phyloP scores from a whole-genome alignment of 768 basidiomycete genomes.

The Postia placenta region DNA sequence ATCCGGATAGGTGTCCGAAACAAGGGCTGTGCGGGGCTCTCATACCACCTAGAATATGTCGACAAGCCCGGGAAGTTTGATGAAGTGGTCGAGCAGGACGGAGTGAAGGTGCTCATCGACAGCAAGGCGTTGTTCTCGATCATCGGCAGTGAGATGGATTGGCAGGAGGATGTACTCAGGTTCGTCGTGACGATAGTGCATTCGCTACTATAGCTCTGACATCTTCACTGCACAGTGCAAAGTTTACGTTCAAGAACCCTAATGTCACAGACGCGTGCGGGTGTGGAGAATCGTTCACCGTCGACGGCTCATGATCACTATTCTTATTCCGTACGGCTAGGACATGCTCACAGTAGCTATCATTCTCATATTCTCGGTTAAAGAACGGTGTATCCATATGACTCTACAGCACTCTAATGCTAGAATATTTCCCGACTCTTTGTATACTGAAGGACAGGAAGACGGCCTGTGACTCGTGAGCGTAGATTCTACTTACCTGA shows the following conservation, averaged over 20 bases:
- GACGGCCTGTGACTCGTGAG: no score
- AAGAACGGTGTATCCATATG: background rate
- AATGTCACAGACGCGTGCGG: slow-evolving; percentile 95
- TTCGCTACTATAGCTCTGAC: no score
- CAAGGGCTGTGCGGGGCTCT: slow-evolving; percentile 92
- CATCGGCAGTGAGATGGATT: slow-evolving; percentile 99
- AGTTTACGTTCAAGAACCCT: slow-evolving; percentile 83
- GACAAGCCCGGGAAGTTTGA: slow-evolving; percentile 87
- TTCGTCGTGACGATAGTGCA: slow-evolving; percentile 35
- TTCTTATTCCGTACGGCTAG: background rate
- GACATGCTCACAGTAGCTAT: no score
- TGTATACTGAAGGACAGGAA: no score
- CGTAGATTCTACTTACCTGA: no score
- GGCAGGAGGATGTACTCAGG: slow-evolving; percentile 91
- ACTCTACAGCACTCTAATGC: background rate
- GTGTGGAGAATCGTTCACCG: slow-evolving; percentile 88
- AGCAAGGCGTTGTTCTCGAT: slow-evolving; percentile 96
- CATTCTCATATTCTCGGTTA: no score
- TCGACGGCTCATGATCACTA: slow-evolving; percentile 28
- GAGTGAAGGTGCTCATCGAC: slow-evolving; percentile 90
- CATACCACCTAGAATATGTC: slow-evolving; percentile 94
- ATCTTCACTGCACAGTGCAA: slow-evolving; percentile 42
- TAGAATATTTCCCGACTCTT: background rate
- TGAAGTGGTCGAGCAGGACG: slow-evolving; percentile 95
- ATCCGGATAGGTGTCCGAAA: slow-evolving; percentile 95